Base-by-base conservation (phyloP, 2,329 filamentous ascomycete genomes). In the Seiridium unicorne region DNA sequence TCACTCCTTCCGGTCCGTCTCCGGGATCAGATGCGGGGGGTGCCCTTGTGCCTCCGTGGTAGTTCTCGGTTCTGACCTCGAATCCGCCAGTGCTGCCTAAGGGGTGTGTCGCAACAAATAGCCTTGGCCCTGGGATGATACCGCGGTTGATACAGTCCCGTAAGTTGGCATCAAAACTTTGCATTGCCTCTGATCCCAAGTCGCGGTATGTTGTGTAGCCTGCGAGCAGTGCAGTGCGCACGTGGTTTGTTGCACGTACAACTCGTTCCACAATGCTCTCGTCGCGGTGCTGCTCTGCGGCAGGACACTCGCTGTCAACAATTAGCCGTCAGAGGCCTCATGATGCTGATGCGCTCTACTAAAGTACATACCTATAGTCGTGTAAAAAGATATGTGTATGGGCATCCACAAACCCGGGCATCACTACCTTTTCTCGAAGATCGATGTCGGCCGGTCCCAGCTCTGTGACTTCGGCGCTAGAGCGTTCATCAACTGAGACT, bases 121-220 rank as follows among this genome's bases (percentile, higher is more conserved):
- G 74, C 2, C 84, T 77, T 0, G 84, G 83, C 0, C 84, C 84
- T 0, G 82, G 81, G 2, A 77, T 79, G 9, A 86, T 66, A 4
- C 82, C 83, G 5, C 83, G 79, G 62, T 82, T 82, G 65, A 86
- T 78, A 40, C 79, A 77, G 67, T 86, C 81, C 8, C 83, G 76
- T 3, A 86, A 69, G 58, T 78, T 78, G 44, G 77, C 77, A 67
- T 86, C 83, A 35, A 77, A 77, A 44, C 79, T 77, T 35, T 75
- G 73, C 61, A 84, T 75, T 0, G 77, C 77, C 65, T 86, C 83
- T 3, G 81, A 82, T 11, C 83, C 82, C 0, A 85, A 75, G 66
- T 86, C 83, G 48, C 83, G 76, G 68, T 84, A 85, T 2, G 83
- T 85, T 0, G 83, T 88, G 72, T 82, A 87, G 5, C 84, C 85